phyloP scores from a whole-genome alignment of 768 basidiomycete species.

The Collybia sp. region DNA sequence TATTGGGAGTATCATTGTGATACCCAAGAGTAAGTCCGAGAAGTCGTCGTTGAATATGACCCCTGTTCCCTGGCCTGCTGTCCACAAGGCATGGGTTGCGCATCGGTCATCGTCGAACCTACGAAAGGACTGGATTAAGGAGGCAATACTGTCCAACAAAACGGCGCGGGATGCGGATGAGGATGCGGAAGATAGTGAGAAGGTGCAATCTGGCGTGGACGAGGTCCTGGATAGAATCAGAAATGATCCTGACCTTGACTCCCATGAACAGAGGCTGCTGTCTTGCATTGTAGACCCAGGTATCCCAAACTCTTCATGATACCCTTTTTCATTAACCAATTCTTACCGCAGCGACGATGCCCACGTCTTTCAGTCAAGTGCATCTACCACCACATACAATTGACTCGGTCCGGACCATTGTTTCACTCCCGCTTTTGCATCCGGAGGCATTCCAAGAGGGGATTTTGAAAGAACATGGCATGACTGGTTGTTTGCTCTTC shows the following conservation, averaged over 20 bases:
- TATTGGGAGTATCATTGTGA: constrained; percentile 57
- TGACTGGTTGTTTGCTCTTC: constrained; percentile 88
- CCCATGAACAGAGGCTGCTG: constrained; percentile 77
- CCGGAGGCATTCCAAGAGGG: constrained; percentile 86
- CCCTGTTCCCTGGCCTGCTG: constrained; percentile 59
- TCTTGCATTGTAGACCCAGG: constrained; percentile 84
- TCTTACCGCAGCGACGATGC: constrained; percentile 44
- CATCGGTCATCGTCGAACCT: constrained; percentile 44
- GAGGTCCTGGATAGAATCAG: constrained; percentile 75
- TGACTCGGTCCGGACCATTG: constrained; percentile 87
- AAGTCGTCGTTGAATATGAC: constrained; percentile 50
- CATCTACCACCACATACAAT: constrained; percentile 86
- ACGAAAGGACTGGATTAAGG: constrained; percentile 60
- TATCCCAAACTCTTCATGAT: constrained; percentile 23
- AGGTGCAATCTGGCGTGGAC: constrained; percentile 42
- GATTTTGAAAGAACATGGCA: constrained; percentile 86
- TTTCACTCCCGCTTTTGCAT: constrained; percentile 83
- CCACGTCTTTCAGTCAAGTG: constrained; percentile 83
- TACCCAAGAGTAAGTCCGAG: constrained; percentile 16
- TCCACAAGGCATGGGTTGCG: constrained; percentile 62
- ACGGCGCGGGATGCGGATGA: constrained; percentile 20
- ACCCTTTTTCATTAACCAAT: constrained; percentile 5
- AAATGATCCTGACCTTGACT: constrained; percentile 69
- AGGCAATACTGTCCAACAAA: constrained; percentile 28
- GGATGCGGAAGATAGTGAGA: constrained; percentile 30